Evolutionary conservation across 2,329 filamentous ascomycete genomes (phyloP).

Genomic region (Colletotrichum plurivorum): DNA sequence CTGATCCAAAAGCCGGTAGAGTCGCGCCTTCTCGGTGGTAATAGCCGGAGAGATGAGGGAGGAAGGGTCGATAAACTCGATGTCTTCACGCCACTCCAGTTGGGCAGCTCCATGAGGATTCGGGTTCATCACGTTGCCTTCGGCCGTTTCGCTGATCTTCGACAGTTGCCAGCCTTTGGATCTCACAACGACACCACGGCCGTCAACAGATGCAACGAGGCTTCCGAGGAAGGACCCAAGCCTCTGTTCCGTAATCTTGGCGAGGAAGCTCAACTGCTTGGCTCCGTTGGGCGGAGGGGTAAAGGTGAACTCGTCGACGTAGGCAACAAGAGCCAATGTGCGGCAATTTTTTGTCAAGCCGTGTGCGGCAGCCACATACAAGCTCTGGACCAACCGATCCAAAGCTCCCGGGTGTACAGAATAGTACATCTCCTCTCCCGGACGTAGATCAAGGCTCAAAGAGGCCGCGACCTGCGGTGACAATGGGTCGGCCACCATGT

Average conservation of each 20-base stretch:
- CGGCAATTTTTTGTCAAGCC: slow-evolving; percentile 15
- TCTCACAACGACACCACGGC: slow-evolving; percentile 6
- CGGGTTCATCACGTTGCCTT: not conserved
- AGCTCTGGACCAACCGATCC: slow-evolving; percentile 22
- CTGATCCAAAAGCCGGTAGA: slow-evolving; percentile 13
- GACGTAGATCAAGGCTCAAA: slow-evolving; percentile 7
- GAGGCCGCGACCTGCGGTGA: not conserved
- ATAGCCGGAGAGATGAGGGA: slow-evolving; percentile 13
- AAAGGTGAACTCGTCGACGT: slow-evolving; percentile 27
- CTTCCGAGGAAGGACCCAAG: slow-evolving; percentile 7
- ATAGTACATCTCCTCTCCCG: slow-evolving; percentile 23
- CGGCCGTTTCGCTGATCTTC: not conserved
- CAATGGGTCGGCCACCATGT: slow-evolving; percentile 10
- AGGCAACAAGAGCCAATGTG: slow-evolving; percentile 13
- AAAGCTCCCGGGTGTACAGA: slow-evolving; percentile 15
- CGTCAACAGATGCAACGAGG: slow-evolving; percentile 5
- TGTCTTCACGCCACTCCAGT: slow-evolving; percentile 7
- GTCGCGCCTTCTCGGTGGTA: not conserved
- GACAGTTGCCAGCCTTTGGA: slow-evolving; percentile 26
- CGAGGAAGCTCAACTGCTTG: not conserved
- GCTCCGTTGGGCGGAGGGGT: not conserved
- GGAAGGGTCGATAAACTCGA: not conserved
- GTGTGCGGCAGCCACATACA: slow-evolving; percentile 10
- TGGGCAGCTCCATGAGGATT: slow-evolving; percentile 15
- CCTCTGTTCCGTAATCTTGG: slow-evolving; percentile 11